Conservation (phyloP, 495 filamentous ascomycete genomes). For the Letharia lupina region DNA sequence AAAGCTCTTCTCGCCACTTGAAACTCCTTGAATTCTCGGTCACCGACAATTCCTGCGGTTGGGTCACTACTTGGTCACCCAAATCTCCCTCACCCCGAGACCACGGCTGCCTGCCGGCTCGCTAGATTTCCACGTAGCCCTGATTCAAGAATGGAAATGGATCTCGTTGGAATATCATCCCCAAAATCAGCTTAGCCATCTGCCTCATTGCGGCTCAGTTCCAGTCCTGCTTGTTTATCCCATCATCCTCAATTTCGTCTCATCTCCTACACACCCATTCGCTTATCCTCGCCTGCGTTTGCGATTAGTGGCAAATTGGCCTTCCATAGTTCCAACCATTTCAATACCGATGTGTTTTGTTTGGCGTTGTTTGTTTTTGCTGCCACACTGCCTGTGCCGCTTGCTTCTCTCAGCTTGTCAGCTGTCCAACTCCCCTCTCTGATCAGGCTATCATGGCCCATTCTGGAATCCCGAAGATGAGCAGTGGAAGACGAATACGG, state of each 20-base stretch:
- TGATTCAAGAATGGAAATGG: too few species aligned
- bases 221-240: too few species aligned
- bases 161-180: too few species aligned
- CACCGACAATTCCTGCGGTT: too few species aligned
- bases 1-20: too few species aligned
- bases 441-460: not conserved
- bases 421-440: not conserved
- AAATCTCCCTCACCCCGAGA: too few species aligned
- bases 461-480: not conserved
- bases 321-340: not conserved
- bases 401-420: not conserved
- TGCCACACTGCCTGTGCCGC: not conserved
- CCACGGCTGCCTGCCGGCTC: too few species aligned
- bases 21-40: too few species aligned
- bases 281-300: not conserved
- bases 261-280: not conserved
- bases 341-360: not conserved
- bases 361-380: not conserved
- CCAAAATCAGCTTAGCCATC: too few species aligned
- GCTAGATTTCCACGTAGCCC: too few species aligned
- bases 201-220: too few species aligned
- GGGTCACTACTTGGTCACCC: too few species aligned
- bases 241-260: not conserved
- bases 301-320: not conserved
- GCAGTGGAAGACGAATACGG: not conserved